phyloP scores from a whole-genome alignment of 2,329 filamentous ascomycete genomes.

The Kalmusia sp. region DNA sequence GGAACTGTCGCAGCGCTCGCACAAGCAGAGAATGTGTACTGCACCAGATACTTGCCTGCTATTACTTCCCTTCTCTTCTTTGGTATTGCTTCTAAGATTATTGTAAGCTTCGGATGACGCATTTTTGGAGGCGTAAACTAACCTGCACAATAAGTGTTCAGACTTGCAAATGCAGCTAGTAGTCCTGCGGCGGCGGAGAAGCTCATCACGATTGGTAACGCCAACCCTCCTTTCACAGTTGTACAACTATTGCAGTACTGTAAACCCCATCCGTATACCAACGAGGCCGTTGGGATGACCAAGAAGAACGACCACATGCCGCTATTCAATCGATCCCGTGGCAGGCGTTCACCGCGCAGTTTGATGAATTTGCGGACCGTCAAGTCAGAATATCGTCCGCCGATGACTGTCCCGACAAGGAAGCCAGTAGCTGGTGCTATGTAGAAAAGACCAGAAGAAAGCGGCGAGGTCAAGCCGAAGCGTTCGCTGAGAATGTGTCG shows the following conservation, averaged over 20 bases:
- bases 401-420: constrained; percentile 24
- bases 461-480: constrained; percentile 23
- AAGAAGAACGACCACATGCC: constrained; percentile 36
- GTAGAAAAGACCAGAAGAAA: constrained; percentile 27
- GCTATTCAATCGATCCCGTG: constrained; percentile 27
- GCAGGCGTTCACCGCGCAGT: constrained; percentile 21
- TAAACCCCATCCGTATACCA: constrained; percentile 49
- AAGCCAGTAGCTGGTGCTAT: constrained; percentile 27
- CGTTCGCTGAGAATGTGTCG: constrained; percentile 21
- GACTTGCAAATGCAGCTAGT: constrained; percentile 47
- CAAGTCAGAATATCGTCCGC: constrained; percentile 25
- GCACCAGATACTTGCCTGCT: constrained; percentile 41
- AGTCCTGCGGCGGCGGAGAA: constrained; percentile 46
- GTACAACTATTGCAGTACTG: constrained; percentile 22
- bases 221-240: constrained; percentile 35
- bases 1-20: constrained; percentile 32
- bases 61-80: constrained; percentile 31
- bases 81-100: constrained; percentile 29
- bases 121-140: constrained; percentile 3
- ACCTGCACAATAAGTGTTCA: constrained; percentile 53
- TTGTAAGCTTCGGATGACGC: background rate
- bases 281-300: constrained; percentile 37
- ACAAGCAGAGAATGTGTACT: constrained; percentile 34
- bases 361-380: constrained; percentile 23
- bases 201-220: constrained; percentile 42